phyloP scores from a whole-genome alignment of 2,329 filamentous ascomycete species.

The Colletotrichum aenigma region DNA sequence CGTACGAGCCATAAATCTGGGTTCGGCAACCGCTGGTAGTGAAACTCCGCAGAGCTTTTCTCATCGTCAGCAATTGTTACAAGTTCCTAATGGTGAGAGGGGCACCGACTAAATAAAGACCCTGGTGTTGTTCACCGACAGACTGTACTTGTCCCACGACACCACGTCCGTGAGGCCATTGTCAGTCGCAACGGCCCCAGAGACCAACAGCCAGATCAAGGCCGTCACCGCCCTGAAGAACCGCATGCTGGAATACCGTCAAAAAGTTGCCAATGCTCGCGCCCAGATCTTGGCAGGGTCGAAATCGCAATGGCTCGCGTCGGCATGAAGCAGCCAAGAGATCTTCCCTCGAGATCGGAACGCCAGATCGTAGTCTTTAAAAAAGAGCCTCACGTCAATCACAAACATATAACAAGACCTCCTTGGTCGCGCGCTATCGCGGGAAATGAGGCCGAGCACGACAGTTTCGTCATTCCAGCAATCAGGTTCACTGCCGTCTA shows the following conservation, averaged over 20 bases:
- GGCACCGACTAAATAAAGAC: not conserved
- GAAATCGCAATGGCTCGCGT: not conserved
- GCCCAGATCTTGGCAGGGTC: not conserved
- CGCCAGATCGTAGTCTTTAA: not conserved
- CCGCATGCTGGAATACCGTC: not conserved
- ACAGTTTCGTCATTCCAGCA: conserved; percentile 5
- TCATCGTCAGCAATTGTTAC: conserved; percentile 66
- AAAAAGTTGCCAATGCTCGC: not conserved
- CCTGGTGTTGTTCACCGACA: conserved; percentile 66
- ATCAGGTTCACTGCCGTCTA: not conserved
- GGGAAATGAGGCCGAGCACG: conserved; percentile 4
- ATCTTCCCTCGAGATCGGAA: not conserved
- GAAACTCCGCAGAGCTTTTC: conserved; percentile 69
- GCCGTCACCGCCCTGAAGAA: not conserved
- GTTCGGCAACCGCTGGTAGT: conserved; percentile 62
- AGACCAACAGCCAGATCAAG: conserved; percentile 15
- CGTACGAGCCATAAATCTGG: conserved; percentile 58
- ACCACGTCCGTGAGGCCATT: conserved; percentile 50
- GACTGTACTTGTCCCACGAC: conserved; percentile 75
- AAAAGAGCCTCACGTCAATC: not conserved
- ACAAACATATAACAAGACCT: not conserved
- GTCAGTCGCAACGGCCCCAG: conserved; percentile 33
- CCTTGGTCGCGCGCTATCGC: not conserved
- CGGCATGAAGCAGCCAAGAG: not conserved
- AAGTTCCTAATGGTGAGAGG: conserved; percentile 35